Evolutionary conservation across 1,284 basidiomycete genomes (phyloP).

Genomic region (Cryptococcus jaspeensis): DNA sequence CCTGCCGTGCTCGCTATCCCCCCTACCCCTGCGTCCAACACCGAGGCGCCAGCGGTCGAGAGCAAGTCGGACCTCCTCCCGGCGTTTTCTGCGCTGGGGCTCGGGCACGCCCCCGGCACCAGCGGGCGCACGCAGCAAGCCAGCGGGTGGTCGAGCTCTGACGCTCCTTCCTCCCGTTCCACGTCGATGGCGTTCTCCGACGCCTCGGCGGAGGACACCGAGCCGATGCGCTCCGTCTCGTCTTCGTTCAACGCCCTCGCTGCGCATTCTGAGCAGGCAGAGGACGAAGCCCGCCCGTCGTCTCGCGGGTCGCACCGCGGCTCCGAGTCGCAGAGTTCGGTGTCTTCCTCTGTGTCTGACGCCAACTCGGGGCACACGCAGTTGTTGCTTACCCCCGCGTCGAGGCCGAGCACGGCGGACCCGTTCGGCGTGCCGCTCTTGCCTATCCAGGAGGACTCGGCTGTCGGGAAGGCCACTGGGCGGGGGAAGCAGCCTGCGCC

Average conservation of each 20-base stretch:
- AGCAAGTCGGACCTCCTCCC: constrained; percentile 21
- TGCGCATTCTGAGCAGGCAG: constrained; percentile 6
- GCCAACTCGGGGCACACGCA: constrained; percentile 38
- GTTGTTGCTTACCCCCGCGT: constrained; percentile 42
- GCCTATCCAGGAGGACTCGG: constrained; percentile 1
- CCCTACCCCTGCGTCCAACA: constrained; percentile 30
- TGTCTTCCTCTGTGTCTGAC: constrained; percentile 33
- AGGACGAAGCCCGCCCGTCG: constrained; percentile 8
- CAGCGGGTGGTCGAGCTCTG: constrained; percentile 16
- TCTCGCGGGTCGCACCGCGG: constrained; percentile 20
- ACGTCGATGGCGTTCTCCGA: constrained; percentile 9
- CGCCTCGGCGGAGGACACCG: neutral
- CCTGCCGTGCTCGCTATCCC: constrained; percentile 45
- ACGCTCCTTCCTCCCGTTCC: constrained; percentile 8
- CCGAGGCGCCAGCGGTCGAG: neutral
- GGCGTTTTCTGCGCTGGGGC: constrained; percentile 18
- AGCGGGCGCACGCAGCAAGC: neutral
- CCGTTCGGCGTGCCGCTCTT: constrained; percentile 22
- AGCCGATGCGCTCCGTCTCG: no score
- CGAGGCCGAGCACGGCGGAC: constrained; percentile 41
- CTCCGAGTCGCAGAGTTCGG: constrained; percentile 29
- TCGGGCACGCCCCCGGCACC: constrained; percentile 5
- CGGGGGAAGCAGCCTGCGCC: constrained; percentile 13
- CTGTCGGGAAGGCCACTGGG: constrained; percentile 2
- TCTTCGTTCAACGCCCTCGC: no score